Evolutionary conservation across 192 early-diverging fungal genomes (phyloP), one percentile per base, ranked within the genome.

Genomic region (Umbelopsis isabellina): DNA sequence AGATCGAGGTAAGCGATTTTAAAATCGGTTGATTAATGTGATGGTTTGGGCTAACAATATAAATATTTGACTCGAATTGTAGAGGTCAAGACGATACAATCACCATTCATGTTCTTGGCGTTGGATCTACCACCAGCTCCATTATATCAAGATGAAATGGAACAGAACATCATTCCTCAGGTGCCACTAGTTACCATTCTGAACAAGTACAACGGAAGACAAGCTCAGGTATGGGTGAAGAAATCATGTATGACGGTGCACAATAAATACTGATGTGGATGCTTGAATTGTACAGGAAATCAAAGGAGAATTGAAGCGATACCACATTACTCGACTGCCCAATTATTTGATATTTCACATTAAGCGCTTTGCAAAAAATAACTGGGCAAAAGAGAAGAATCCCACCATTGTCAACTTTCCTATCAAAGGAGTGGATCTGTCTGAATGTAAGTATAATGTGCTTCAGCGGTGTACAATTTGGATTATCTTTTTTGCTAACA

Each of bases 321-420:
- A 91, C 77, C 87, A 88, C 37, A 84, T 98, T 47, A 88, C 82
- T 9, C 80, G 79, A 4, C 81, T 98, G 11, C 97, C 97, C 9
- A 82, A 82, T 25, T 99, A 91, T 74, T 79, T 99, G 20, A 92
- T 99, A 25, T 91, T 97, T 66, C 91, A 95, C 73, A 89, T 98
- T 61, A 95, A 94, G 73, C 85, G 97, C 12, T 95, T 99, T 66
- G 87, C 89, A 0, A 96, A 93, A 69, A 93, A 91, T 78, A 92
- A 88, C 51, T 94, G 91, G 80, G 79, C 85, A 1, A 74, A 78
- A 21, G 97, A 99, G 74, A 97, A 97, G 80, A 99, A 99, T 75
- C 93, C 93, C 0, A 99, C 97, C 0, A 96, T 99, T 71, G 95
- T 99, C 4, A 97, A 95, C 68, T 99, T 94, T 66, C 92, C 95